Conservation (phyloP, 192 early-diverging fungal genomes). For the Phycomyces blakesleeanus region DNA sequence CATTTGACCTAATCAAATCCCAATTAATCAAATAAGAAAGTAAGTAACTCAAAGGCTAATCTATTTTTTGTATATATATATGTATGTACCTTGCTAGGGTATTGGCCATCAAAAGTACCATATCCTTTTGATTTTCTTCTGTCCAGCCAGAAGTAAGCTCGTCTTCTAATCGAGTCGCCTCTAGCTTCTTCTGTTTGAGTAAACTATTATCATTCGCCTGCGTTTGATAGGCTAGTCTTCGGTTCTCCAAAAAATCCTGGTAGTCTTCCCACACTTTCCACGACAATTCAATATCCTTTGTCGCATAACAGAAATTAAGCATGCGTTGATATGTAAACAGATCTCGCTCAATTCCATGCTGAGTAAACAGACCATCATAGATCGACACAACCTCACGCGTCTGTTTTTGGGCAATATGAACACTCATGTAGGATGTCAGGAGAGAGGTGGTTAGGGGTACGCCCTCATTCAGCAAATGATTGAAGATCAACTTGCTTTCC, state of each 20-base stretch:
- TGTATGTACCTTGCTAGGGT: conserved; percentile 58
- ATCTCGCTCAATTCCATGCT: conserved; percentile 45
- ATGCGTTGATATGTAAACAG: conserved; percentile 60
- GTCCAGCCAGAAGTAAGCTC: conserved; percentile 47
- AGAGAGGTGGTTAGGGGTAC: conserved; percentile 37
- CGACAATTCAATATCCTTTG: conserved; percentile 55
- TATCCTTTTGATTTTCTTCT: conserved; percentile 49
- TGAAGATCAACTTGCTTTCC: conserved; percentile 36
- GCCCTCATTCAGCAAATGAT: conserved; percentile 17
- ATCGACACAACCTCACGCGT: conserved; percentile 42
- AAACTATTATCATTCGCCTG: conserved; percentile 23
- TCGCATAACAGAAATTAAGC: conserved; percentile 58
- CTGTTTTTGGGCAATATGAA: conserved; percentile 53
- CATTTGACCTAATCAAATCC: conserved; percentile 27
- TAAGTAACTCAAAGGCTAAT: too few relatives aligned
- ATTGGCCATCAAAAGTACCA: conserved; percentile 61
- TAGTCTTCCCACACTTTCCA: conserved; percentile 68
- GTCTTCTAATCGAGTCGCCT: conserved; percentile 30
- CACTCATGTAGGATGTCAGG: conserved; percentile 58
- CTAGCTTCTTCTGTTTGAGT: conserved; percentile 13
- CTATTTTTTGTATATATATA: too few relatives aligned
- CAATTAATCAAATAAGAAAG: background rate
- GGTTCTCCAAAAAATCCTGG: conserved; percentile 52
- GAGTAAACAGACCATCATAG: conserved; percentile 48
- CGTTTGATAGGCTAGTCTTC: conserved; percentile 24